Evolutionary conservation across 192 early-diverging fungal species (phyloP).

Genomic region (Hyaloraphidium curvatum): DNA sequence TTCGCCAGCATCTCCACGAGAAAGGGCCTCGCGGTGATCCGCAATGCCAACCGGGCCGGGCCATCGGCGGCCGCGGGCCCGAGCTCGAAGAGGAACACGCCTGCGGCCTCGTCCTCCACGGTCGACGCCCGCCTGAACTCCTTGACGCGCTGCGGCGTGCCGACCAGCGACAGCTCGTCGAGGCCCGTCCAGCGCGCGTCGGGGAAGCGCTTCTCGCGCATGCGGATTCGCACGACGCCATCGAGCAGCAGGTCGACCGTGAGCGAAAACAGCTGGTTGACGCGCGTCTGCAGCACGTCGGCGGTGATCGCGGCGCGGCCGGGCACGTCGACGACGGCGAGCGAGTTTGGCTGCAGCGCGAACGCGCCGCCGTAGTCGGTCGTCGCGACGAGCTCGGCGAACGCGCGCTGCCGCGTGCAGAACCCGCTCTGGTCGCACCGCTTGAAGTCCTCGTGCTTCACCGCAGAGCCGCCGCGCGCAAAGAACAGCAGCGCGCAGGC

Average conservation of each 20-base stretch:
- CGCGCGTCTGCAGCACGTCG: conserved; percentile 30
- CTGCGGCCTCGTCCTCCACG: conserved; percentile 6
- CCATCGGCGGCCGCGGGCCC: conserved; percentile 19
- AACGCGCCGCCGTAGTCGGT: conserved; percentile 31
- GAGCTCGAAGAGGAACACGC: conserved; percentile 8
- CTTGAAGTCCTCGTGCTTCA: conserved; percentile 59
- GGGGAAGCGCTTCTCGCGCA: conserved; percentile 5
- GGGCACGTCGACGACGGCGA: conserved; percentile 31
- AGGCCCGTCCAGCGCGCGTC: neutral
- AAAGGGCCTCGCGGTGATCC: conserved; percentile 34
- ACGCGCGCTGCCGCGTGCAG: conserved; percentile 70
- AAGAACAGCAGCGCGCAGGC: too few relatives aligned
- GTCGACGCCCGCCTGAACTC: neutral
- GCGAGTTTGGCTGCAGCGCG: conserved; percentile 31
- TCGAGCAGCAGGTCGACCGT: conserved; percentile 31
- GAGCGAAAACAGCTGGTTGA: conserved; percentile 18
- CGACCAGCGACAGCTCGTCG: neutral
- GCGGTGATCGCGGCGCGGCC: conserved; percentile 25
- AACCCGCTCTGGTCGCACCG: conserved; percentile 71
- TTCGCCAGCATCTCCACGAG: conserved; percentile 34
- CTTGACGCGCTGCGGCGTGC: neutral
- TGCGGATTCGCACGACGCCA: conserved; percentile 10
- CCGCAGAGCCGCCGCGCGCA: too few relatives aligned
- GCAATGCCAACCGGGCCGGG: conserved; percentile 18
- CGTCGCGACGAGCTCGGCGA: conserved; percentile 37